Evolutionary conservation across 441 rosid genomes (phyloP).

Genomic region (Adansonia grandidieri): DNA sequence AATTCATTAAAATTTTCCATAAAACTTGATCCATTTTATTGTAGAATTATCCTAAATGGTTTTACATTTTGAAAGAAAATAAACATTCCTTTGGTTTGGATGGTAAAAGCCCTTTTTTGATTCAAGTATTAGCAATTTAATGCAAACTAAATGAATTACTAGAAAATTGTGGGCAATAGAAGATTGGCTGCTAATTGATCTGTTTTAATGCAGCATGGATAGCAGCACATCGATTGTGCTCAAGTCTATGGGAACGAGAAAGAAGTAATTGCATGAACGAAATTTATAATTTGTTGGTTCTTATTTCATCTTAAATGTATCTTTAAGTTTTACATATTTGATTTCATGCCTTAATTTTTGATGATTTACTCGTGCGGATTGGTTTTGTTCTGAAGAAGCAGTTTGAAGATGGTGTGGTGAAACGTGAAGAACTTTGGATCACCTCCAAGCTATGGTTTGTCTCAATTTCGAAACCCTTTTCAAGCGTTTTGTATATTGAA

Average conservation of each 20-base stretch:
- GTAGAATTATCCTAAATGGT: neutral
- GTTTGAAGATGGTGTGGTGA: conserved; percentile 48
- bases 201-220: conserved; percentile 47
- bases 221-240: conserved; percentile 70
- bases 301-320: neutral
- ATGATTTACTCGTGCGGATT: conserved; percentile 37
- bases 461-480: conserved; percentile 4
- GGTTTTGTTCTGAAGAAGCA: conserved; percentile 54
- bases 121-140: neutral
- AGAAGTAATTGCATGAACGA: conserved; percentile 46
- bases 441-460: conserved; percentile 58
- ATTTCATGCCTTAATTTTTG: neutral
- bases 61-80: neutral
- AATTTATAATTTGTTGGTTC: neutral
- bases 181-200: neutral
- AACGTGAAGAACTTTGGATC: conserved; percentile 52
- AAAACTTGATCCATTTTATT: neutral
- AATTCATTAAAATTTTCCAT: neutral
- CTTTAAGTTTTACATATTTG: neutral
- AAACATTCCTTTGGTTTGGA: neutral
- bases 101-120: no score
- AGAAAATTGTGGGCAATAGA: neutral
- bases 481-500: neutral
- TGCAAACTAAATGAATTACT: neutral
- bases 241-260: conserved; percentile 52